These are phyloP conservation scores for Capsicum rhomboideum DNA, from an alignment of 257 asterid species.

Conservation along the genomic window DNA sequence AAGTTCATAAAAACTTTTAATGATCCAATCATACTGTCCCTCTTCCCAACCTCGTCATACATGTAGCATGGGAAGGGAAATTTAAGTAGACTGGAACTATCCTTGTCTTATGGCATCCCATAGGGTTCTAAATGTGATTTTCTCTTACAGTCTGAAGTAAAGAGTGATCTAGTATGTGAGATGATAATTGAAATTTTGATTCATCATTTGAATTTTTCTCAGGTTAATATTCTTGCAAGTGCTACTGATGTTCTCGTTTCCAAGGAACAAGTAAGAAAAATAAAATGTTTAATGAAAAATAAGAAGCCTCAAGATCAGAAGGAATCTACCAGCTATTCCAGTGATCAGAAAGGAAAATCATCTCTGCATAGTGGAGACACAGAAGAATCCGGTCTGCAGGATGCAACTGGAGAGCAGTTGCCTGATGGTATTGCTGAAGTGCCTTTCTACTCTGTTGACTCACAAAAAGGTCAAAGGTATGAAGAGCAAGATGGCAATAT, in stretches of 20 bases:
- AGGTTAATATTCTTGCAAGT: conserved; percentile 92
- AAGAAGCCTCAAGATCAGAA: conserved; percentile 32
- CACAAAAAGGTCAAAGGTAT: conserved; percentile 25
- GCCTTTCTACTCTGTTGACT: conserved; percentile 43
- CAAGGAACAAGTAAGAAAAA: conserved; percentile 53
- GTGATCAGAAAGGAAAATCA: conserved; percentile 67
- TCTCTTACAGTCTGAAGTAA: not conserved
- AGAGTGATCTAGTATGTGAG: not conserved
- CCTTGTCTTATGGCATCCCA: not conserved
- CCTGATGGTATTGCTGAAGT: conserved; percentile 46
- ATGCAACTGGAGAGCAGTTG: conserved; percentile 31
- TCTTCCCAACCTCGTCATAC: not conserved
- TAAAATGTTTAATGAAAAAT: conserved; percentile 50
- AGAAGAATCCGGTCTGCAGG: conserved; percentile 69
- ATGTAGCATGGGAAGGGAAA: not conserved
- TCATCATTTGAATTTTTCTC: conserved; percentile 25
- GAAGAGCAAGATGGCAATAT: conserved; percentile 30
- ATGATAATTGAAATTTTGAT: conserved; percentile 6
- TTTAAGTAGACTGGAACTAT: not conserved
- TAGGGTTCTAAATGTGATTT: not conserved
- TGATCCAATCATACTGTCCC: not conserved
- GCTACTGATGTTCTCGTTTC: conserved; percentile 71
- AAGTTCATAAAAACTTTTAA: not conserved
- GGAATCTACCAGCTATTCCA: conserved; percentile 44
- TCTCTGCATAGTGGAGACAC: conserved; percentile 65